Evolutionary conservation across 78 protist species (phyloP).

Genomic region (Pelomyxa schiedti): DNA sequence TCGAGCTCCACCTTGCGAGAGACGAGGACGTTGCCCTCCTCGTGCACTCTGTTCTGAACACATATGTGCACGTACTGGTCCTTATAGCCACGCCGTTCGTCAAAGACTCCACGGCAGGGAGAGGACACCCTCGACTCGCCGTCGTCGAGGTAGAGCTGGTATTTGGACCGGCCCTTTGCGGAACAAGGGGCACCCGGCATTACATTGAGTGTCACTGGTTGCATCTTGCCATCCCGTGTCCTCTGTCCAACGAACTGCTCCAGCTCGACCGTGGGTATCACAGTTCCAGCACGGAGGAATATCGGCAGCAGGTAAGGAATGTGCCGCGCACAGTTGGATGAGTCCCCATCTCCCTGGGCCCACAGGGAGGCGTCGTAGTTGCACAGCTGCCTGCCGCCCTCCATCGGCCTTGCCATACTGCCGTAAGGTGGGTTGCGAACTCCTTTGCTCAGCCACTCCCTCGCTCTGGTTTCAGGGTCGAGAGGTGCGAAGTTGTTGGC

Average conservation of each 20-base stretch:
- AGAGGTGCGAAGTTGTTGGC: not conserved
- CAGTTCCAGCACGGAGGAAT: not conserved
- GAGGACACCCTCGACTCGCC: not conserved
- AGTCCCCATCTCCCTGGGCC: no score
- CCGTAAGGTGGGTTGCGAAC: not conserved
- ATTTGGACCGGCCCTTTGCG: not conserved
- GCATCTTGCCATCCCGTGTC: no score
- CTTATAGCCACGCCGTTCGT: not conserved
- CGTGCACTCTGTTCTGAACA: not conserved
- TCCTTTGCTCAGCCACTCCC: not conserved
- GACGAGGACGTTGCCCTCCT: not conserved
- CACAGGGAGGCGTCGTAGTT: not conserved
- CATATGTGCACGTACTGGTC: not conserved
- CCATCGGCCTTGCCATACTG: not conserved
- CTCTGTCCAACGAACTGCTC: not conserved
- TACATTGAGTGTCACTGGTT: not conserved
- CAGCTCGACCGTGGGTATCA: not conserved
- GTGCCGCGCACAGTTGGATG: no score
- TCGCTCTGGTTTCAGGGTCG: not conserved
- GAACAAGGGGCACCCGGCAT: not conserved
- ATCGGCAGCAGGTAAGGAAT: not conserved
- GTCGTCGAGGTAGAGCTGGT: not conserved
- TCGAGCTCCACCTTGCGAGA: not conserved
- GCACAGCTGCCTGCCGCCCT: not conserved
- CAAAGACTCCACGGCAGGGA: not conserved